These are phyloP conservation scores for Pyrenula aspistea DNA, from an alignment of 495 filamentous ascomycete species.

Conservation along the genomic window DNA sequence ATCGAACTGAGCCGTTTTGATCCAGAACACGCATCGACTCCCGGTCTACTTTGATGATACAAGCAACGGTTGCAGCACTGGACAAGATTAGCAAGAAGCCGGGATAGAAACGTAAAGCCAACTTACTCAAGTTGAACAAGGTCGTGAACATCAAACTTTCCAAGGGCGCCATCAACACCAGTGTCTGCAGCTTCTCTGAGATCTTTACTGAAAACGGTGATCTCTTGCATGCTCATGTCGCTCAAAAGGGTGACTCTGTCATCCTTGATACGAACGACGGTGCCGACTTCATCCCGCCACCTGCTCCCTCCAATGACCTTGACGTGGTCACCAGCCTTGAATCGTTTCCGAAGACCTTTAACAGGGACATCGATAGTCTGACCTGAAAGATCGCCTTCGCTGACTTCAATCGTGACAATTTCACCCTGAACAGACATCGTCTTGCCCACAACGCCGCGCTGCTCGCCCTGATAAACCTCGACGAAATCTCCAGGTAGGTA, in stretches of 20 bases:
- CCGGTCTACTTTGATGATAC: conserved; percentile 87
- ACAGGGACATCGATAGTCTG: conserved; percentile 85
- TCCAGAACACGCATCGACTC: conserved; percentile 84
- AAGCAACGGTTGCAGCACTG: conserved; percentile 75
- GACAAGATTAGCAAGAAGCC: conserved; percentile 16
- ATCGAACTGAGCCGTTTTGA: conserved; percentile 72
- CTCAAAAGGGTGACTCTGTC: conserved; percentile 86
- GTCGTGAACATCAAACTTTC: conserved; percentile 83
- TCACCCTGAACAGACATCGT: conserved; percentile 79
- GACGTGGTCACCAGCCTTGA: conserved; percentile 91
- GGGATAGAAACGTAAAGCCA: background rate
- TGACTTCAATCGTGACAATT: conserved; percentile 83
- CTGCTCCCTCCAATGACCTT: conserved; percentile 95
- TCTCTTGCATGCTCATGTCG: conserved; percentile 81
- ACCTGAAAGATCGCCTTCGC: conserved; percentile 68
- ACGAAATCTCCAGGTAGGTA: conserved; percentile 89
- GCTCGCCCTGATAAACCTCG: conserved; percentile 92
- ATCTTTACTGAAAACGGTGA: conserved; percentile 97
- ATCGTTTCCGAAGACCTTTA: conserved; percentile 85
- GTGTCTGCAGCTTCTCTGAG: conserved; percentile 84
- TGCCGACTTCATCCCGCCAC: conserved; percentile 86
- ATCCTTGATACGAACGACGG: conserved; percentile 85
- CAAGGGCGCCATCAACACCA: conserved; percentile 63
- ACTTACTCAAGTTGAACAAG: conserved; percentile 84
- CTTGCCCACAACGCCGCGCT: conserved; percentile 78